Conservation (phyloP, 371 early-diverging fungal genomes). For the Rhizopus delemar region DNA sequence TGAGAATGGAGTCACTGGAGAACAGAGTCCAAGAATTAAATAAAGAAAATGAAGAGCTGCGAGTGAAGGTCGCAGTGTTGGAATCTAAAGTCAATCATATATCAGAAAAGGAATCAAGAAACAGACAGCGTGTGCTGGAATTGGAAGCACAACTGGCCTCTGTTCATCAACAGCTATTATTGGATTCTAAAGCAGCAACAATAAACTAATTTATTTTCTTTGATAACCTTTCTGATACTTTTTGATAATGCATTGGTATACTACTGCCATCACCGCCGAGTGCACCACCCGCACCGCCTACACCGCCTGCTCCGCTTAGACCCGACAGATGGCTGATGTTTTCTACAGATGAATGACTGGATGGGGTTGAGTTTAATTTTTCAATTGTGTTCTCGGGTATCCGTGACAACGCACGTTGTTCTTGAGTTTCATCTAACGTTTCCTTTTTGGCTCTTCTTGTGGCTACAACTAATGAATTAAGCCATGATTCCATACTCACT, state of each 20-base stretch:
- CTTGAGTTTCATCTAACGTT: conserved; percentile 1
- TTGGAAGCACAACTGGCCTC: conserved; percentile 69
- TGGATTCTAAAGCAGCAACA: background rate
- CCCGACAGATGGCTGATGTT: conserved; percentile 49
- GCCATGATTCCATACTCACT: conserved; percentile 65
- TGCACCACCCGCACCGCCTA: conserved; percentile 33
- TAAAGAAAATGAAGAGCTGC: conserved; percentile 60
- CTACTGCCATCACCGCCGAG: conserved; percentile 23
- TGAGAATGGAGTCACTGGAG: conserved; percentile 77
- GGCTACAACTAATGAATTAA: conserved; percentile 64
- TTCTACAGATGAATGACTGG: conserved; percentile 42
- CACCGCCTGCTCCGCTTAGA: conserved; percentile 38
- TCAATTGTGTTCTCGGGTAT: conserved; percentile 29
- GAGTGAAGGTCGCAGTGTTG: conserved; percentile 65
- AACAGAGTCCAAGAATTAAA: conserved; percentile 68
- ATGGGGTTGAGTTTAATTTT: conserved; percentile 16
- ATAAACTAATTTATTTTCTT: background rate
- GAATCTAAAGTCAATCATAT: conserved; percentile 61
- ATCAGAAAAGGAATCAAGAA: conserved; percentile 57
- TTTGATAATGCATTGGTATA: conserved; percentile 16
- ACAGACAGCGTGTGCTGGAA: conserved; percentile 58
- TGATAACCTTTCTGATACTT: conserved; percentile 26
- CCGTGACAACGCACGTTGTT: conserved; percentile 18
- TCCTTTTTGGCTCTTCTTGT: conserved; percentile 49
- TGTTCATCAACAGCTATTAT: conserved; percentile 14